Evolutionary conservation across 2,329 filamentous ascomycete species (phyloP).

Genomic region (Penicillium sp.): DNA sequence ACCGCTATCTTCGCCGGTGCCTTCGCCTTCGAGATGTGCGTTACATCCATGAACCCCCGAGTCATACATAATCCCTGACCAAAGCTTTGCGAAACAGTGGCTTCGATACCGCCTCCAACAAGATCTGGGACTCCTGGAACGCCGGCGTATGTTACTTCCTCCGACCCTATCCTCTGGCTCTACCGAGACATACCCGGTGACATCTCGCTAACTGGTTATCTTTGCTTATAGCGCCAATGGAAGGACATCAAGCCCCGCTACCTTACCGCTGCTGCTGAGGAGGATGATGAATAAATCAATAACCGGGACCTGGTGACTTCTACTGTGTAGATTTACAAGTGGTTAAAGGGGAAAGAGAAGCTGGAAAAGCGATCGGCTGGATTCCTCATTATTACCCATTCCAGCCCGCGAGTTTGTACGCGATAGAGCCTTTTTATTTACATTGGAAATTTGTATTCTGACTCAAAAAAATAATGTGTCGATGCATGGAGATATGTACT

Average conservation of each 20-base stretch:
- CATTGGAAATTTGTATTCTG: slow-evolving; percentile 23
- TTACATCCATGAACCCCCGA: slow-evolving; percentile 19
- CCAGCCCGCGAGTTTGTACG: slow-evolving; percentile 22
- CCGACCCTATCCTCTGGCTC: not conserved
- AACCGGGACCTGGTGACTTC: slow-evolving; percentile 1
- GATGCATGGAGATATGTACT: not conserved
- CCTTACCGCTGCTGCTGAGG: slow-evolving; percentile 63
- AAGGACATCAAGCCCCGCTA: slow-evolving; percentile 97
- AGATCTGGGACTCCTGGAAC: slow-evolving; percentile 88
- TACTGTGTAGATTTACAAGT: slow-evolving; percentile 13
- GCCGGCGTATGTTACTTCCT: slow-evolving; percentile 68
- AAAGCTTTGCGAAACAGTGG: slow-evolving; percentile 55
- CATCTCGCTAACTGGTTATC: slow-evolving; percentile 15
- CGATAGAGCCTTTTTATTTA: slow-evolving; percentile 20
- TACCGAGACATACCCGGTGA: slow-evolving; percentile 2
- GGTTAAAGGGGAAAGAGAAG: slow-evolving; percentile 16
- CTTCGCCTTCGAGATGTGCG: slow-evolving; percentile 93
- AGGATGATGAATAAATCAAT: slow-evolving; percentile 51
- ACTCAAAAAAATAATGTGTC: slow-evolving; percentile 4
- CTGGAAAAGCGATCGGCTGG: slow-evolving; percentile 18
- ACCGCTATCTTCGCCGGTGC: slow-evolving; percentile 80
- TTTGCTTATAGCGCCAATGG: slow-evolving; percentile 80
- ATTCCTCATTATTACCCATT: slow-evolving; percentile 23
- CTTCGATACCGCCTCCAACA: slow-evolving; percentile 80
- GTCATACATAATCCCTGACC: slow-evolving; percentile 18